phyloP scores from a whole-genome alignment of 1,284 basidiomycete species.

The Kalmanozyma brasiliensis region DNA sequence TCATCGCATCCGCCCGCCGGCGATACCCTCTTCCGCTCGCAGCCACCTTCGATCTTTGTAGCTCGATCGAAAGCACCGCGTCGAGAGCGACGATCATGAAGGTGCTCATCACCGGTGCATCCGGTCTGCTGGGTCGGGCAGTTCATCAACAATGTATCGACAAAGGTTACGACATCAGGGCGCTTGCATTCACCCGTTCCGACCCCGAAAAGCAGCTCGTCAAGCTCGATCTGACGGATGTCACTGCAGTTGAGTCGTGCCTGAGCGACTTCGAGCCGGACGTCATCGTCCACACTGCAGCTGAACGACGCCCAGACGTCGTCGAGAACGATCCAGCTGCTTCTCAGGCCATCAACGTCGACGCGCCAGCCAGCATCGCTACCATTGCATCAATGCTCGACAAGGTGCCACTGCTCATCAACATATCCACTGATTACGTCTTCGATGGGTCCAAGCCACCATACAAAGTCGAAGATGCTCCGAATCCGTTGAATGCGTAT shows the following conservation, averaged over 20 bases:
- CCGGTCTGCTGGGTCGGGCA: conserved; percentile 71
- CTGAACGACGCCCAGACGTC: conserved; percentile 69
- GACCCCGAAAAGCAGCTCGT: conserved; percentile 67
- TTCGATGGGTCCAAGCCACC: conserved; percentile 69
- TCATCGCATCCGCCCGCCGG: not conserved
- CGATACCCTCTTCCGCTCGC: conserved; percentile 4
- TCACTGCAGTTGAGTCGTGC: conserved; percentile 67
- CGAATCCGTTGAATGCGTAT: conserved; percentile 71
- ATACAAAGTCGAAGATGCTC: conserved; percentile 69
- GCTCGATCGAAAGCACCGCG: too few species aligned
- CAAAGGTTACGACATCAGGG: conserved; percentile 48
- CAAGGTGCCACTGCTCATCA: conserved; percentile 67
- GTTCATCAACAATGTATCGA: conserved; percentile 57
- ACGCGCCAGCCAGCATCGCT: conserved; percentile 69
- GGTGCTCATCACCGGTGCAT: conserved; percentile 70
- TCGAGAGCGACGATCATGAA: conserved; percentile 23
- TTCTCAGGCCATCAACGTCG: conserved; percentile 70
- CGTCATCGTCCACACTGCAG: conserved; percentile 71
- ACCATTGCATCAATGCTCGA: conserved; percentile 51
- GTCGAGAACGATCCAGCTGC: conserved; percentile 69
- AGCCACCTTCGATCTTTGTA: too few species aligned
- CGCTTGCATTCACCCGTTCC: conserved; percentile 69
- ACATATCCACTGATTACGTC: conserved; percentile 70
- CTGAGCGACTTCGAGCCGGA: conserved; percentile 68
- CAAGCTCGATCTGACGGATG: conserved; percentile 70